Evolutionary conservation across 2,329 filamentous ascomycete genomes (phyloP).

Genomic region (Fusarium falciforme): DNA sequence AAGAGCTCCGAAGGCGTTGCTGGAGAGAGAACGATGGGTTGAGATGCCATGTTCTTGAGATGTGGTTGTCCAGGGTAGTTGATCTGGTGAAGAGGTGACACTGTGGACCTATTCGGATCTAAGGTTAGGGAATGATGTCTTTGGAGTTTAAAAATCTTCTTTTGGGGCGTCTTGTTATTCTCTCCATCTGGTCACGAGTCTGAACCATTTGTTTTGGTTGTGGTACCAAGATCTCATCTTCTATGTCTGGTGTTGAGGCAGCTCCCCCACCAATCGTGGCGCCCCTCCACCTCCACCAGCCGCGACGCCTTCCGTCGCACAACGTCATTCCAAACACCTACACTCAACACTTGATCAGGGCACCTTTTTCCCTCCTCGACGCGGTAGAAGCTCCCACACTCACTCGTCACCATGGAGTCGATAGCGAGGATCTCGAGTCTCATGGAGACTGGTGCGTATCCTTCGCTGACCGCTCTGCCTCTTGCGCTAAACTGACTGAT

Average conservation of each 20-base stretch:
- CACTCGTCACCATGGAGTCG: conserved; percentile 80
- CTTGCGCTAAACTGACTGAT: conserved; percentile 33
- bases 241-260: neutral
- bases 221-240: neutral
- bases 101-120: neutral
- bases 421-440: conserved; percentile 93
- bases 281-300: conserved; percentile 37
- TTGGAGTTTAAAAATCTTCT: neutral
- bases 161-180: neutral
- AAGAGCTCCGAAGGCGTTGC: conserved; percentile 72
- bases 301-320: conserved; percentile 4
- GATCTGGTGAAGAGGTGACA: neutral
- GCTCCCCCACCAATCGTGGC: conserved; percentile 32
- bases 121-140: neutral
- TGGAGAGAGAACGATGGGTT: conserved; percentile 62
- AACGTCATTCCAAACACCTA: conserved; percentile 44
- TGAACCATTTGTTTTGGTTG: neutral
- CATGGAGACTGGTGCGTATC: conserved; percentile 85
- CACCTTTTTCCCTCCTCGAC: conserved; percentile 16
- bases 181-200: neutral
- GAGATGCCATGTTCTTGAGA: conserved; percentile 25
- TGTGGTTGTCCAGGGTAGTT: conserved; percentile 30
- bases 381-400: conserved; percentile 25
- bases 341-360: conserved; percentile 16
- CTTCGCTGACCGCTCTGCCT: conserved; percentile 3